A percentile compares a stretch with the other conserved stretches of the same genome.
These are phyloP conservation scores for Psophocarpus tetragonolobus DNA, from an alignment of 306 rosid genomes.

Conservation along the genomic window DNA sequence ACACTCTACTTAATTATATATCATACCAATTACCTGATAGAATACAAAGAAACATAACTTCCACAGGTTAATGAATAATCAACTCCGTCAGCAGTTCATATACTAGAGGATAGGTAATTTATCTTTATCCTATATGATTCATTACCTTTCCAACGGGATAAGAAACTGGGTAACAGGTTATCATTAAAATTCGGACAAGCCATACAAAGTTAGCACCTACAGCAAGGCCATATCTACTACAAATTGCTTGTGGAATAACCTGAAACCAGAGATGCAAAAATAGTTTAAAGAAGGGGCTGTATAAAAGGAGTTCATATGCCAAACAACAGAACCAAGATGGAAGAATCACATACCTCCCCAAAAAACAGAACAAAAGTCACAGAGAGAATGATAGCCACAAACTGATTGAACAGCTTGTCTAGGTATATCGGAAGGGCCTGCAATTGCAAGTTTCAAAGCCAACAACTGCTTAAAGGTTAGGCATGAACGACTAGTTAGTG, in stretches of 20 bases:
- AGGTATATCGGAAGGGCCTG: conserved; percentile 96
- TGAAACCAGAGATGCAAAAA: conserved; percentile 35
- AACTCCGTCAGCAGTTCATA: background rate
- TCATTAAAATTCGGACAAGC: conserved; percentile 84
- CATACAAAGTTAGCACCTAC: conserved; percentile 83
- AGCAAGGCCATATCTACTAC: conserved; percentile 93
- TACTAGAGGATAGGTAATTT: background rate
- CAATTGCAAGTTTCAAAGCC: conserved; percentile 45
- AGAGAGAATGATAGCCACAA: conserved; percentile 84
- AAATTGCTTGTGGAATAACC: conserved; percentile 98
- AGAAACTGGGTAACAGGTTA: conserved; percentile 86
- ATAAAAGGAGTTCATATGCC: background rate
- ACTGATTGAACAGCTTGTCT: conserved; percentile 89
- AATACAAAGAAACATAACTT: conserved; percentile 10
- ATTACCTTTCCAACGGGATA: conserved; percentile 94
- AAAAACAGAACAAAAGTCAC: conserved; percentile 87
- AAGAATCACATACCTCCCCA: conserved; percentile 68
- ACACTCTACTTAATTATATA: conserved; percentile 2
- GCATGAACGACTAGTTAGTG: background rate
- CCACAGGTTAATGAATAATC: conserved; percentile 16
- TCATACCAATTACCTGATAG: background rate
- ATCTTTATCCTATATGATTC: conserved; percentile 10
- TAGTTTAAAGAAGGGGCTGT: too few species aligned
- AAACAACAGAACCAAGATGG: conserved; percentile 8
- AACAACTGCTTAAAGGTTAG: conserved; percentile 26